Percentiles rank a stretch among this genome's conserved stretches.
phyloP scores from a whole-genome alignment of 306 rosid species.

The Erythrophleum fordii region DNA sequence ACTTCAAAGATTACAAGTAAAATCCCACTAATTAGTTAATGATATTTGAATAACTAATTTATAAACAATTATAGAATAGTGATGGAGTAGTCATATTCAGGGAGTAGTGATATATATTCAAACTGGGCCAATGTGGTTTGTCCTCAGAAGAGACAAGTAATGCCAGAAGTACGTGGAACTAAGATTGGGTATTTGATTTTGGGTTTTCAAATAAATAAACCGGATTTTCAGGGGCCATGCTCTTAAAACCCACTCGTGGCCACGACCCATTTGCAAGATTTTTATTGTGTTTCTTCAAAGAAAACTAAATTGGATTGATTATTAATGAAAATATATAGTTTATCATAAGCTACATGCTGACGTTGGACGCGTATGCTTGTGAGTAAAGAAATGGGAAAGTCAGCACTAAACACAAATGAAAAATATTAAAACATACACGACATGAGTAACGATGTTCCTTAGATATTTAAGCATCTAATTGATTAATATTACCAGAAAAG shows the following conservation, averaged over 20 bases:
- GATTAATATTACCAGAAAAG: slow-evolving; percentile 8
- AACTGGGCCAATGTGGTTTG: slow-evolving; percentile 44
- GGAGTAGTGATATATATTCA: slow-evolving; percentile 17
- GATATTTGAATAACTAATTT: background rate
- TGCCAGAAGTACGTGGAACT: slow-evolving; percentile 43
- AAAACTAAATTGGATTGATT: background rate
- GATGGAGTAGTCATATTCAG: background rate
- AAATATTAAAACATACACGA: slow-evolving; percentile 15
- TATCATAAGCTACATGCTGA: slow-evolving; percentile 40
- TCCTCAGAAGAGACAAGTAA: slow-evolving; percentile 54
- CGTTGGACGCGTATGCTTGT: slow-evolving; percentile 20
- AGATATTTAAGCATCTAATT: slow-evolving; percentile 27
- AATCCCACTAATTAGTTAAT: slow-evolving; percentile 27
- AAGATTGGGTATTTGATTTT: slow-evolving; percentile 55
- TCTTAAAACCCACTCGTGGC: slow-evolving; percentile 62
- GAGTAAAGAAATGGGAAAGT: slow-evolving; percentile 36
- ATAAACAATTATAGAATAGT: background rate
- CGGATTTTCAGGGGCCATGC: slow-evolving; percentile 69
- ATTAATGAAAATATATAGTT: background rate
- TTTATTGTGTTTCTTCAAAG: background rate
- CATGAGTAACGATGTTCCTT: slow-evolving; percentile 44
- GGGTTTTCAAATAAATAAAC: slow-evolving; percentile 44
- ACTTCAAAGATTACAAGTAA: slow-evolving; percentile 40
- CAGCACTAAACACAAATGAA: slow-evolving; percentile 11
- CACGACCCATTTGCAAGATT: slow-evolving; percentile 57